Base-by-base conservation (phyloP, 2,329 filamentous ascomycete genomes). In the Claviceps maximensis region DNA sequence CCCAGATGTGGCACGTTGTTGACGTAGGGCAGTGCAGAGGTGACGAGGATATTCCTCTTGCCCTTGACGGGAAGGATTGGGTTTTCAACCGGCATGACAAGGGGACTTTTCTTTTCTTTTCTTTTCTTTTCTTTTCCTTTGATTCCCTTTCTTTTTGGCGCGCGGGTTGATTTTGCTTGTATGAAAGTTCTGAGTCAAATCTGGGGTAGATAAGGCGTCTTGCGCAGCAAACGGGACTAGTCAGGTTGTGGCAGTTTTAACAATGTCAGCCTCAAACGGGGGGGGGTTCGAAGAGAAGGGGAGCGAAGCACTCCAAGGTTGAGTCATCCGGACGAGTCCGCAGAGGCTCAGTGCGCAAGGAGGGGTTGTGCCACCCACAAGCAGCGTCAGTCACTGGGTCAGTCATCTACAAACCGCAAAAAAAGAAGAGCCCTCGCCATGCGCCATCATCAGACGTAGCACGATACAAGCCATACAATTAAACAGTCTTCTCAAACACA, bases 11-110 rank as follows among this genome's bases (percentile, higher is more conserved):
- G 86, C 31, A 86, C 80, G 62, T 84, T 81, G 67, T 84, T 82
- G 59, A 77, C 71, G 62, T 95, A 95, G 44, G 89, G 89, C 48
- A 96, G 71, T n/a, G 90, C 90, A 61, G 86, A 91, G 45, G 91
- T 95, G 62, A 97, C 84, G 57, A 97, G 79, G 61, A 94, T 82
- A 69, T 96, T 97, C 62, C 83, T 79, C 76, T 95, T 84, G 60
- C 85, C 86, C 65, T 80, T 72, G 62, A 81, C 70, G 58, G 86
- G 86, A 58, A 87, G 68, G 56, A 85, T 79, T 57, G 72, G 71
- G 15, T 53, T 45, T 31, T 55, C 42, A 38, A 54, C 53, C 25
- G 55, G 27, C 58, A 59, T 58, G 46, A 47, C 51, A 44, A 38
- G 25, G 7, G 15, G 13, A 9, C 23, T 15, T 29, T 9, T 29